Base-by-base conservation (phyloP, 345 rosid genomes). In the Ceriops zippeliana region DNA sequence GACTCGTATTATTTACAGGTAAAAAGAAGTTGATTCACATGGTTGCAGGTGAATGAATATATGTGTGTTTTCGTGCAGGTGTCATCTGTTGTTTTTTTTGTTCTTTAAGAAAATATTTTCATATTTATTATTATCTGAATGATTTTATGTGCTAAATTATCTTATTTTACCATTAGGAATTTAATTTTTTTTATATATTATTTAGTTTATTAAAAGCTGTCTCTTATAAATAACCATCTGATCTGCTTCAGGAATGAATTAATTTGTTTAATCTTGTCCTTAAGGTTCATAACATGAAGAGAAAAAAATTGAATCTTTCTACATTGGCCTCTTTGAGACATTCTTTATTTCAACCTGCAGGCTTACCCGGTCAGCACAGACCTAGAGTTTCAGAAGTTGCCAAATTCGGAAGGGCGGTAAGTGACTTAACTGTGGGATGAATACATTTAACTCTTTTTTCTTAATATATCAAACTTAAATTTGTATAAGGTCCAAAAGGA, bases 1-100 rank as follows among this genome's bases (percentile, higher is more conserved):
- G 96, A 68, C 69, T 93, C 2, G 76, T 89, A 63, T 83, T 87
- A 53, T 91, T 93, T 74, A 80, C 96, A 66, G 76, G 58, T 54
- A 54, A 54, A 54, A 22, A n/a, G 27, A 54, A 11, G 17, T 26
- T 0, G 6, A 42, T 42, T 42, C 5, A 42, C 47, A 7, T n/a
- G 58, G 4, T 9, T 54, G 24, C 58, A 22, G 1, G 28, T 54
- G 58, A 22, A 26, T n/a, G 58, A 22, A 26, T n/a, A 9, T 54
- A 22, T 54, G 58, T 4, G 26, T 54, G 28, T 11, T 11, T 42
- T 54, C 22, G 9, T 7, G 17, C 47, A 42, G 4, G 47, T 17
- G 15, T 54, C 11, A n/a, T 21, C 58, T 54, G 22, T 5, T 8
- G 4, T 24, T 21, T 54, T 38, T 38, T 11, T 0, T 8, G 28